Conservation (phyloP, 305 asterid species). For the Solanum chacoense region DNA sequence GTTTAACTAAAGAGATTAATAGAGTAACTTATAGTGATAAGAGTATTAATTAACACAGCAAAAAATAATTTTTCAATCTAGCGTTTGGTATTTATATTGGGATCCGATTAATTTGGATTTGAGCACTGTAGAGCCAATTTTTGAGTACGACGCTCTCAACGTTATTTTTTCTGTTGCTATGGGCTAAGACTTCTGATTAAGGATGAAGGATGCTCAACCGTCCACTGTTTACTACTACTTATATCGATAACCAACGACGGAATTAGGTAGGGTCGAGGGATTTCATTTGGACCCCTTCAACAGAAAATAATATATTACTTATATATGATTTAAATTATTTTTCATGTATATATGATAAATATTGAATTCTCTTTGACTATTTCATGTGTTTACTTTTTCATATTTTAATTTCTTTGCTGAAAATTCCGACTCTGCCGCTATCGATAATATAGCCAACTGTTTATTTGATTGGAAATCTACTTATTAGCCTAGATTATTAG, state of each 20-base stretch:
- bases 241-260: background rate
- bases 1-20: background rate
- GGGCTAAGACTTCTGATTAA: background rate
- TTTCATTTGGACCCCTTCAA: background rate
- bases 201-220: too few relatives aligned
- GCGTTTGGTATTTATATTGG: background rate
- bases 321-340: too few relatives aligned
- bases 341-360: too few relatives aligned
- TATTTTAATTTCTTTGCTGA: too few relatives aligned
- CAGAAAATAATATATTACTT: too few relatives aligned
- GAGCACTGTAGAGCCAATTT: accelerated
- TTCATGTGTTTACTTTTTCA: too few relatives aligned
- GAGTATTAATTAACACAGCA: background rate
- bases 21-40: background rate
- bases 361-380: too few relatives aligned
- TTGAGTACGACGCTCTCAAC: background rate
- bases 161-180: accelerated
- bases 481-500: background rate
- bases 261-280: background rate
- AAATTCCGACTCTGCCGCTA: accelerated
- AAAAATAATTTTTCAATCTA: background rate
- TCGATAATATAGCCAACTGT: background rate
- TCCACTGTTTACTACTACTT: accelerated
- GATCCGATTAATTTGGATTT: background rate
- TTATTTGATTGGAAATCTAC: background rate